These are phyloP conservation scores for Sungouiella thailandica DNA, from an alignment of 805 yeast species.

Conservation along the genomic window DNA sequence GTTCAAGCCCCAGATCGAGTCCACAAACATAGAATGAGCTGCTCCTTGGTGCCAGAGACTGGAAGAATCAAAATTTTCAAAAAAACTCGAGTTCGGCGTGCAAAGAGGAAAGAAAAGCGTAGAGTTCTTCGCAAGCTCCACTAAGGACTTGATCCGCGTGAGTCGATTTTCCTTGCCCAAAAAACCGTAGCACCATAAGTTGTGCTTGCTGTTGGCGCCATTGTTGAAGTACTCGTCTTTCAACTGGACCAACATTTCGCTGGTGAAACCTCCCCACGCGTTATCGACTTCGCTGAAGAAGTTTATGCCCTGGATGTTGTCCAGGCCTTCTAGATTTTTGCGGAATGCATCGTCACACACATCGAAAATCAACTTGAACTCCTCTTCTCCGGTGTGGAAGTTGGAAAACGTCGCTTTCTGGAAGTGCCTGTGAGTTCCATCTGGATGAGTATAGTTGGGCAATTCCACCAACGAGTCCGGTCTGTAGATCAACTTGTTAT, in stretches of 20 bases:
- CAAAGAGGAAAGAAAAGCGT: slow-evolving; percentile 56
- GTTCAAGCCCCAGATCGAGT: slow-evolving; percentile 42
- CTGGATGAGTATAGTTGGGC: slow-evolving; percentile 50
- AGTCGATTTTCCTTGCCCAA: slow-evolving; percentile 15
- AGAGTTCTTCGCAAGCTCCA: slow-evolving; percentile 43
- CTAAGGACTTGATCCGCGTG: slow-evolving; percentile 41
- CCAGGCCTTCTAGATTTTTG: slow-evolving; percentile 66
- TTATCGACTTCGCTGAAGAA: slow-evolving; percentile 65
- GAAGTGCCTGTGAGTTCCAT: slow-evolving; percentile 24
- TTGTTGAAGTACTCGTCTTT: slow-evolving; percentile 62
- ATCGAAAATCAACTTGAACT: slow-evolving; percentile 39
- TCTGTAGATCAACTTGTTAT: slow-evolving; percentile 58
- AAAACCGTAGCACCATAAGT: slow-evolving; percentile 33
- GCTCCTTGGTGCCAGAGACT: slow-evolving; percentile 42
- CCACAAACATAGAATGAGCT: slow-evolving; percentile 26
- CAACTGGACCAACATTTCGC: slow-evolving; percentile 45
- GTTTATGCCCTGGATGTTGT: slow-evolving; percentile 66
- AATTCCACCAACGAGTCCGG: slow-evolving; percentile 56
- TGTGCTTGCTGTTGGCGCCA: slow-evolving; percentile 30
- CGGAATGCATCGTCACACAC: slow-evolving; percentile 51
- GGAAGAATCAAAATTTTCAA: slow-evolving; percentile 7
- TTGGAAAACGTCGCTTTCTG: slow-evolving; percentile 38
- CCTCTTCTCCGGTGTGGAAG: slow-evolving; percentile 56
- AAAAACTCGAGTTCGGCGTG: slow-evolving; percentile 3
- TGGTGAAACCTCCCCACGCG: slow-evolving; percentile 81